These are phyloP conservation scores for Monilinia vaccinii-corymbosi DNA, from an alignment of 2,329 filamentous ascomycete genomes.

Conservation along the genomic window DNA sequence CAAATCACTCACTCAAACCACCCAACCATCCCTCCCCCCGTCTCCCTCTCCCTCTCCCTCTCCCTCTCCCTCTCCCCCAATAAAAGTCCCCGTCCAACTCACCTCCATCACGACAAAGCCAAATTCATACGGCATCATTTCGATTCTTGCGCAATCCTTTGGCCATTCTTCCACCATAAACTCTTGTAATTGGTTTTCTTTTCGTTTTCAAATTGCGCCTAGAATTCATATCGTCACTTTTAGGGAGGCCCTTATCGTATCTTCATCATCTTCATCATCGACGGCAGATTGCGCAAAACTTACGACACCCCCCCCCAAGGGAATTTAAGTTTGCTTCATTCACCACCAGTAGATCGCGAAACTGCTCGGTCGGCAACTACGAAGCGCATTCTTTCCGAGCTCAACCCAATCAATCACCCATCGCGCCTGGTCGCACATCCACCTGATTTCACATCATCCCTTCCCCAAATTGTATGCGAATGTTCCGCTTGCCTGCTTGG, in stretches of 20 bases:
- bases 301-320: not conserved
- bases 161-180: not conserved
- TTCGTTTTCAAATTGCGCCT: not conserved
- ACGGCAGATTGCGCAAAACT: conserved; percentile 5
- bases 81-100: no score
- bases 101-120: not conserved
- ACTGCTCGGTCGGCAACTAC: not conserved
- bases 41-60: no score
- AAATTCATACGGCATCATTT: conserved; percentile 3
- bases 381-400: not conserved
- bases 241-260: conserved; percentile 4
- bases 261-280: no score
- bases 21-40: not conserved
- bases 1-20: not conserved
- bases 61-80: no score
- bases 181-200: conserved; percentile 3
- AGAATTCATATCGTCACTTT: not conserved
- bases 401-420: not conserved
- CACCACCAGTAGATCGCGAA: not conserved
- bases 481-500: conserved; percentile 50
- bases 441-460: not conserved
- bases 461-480: conserved; percentile 35
- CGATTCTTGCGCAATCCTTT: not conserved
- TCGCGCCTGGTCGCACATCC: conserved; percentile 7
- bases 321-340: conserved; percentile 4